Evolutionary conservation across 2,329 filamentous ascomycete species (phyloP).

Genomic region (Fusarium sp.): DNA sequence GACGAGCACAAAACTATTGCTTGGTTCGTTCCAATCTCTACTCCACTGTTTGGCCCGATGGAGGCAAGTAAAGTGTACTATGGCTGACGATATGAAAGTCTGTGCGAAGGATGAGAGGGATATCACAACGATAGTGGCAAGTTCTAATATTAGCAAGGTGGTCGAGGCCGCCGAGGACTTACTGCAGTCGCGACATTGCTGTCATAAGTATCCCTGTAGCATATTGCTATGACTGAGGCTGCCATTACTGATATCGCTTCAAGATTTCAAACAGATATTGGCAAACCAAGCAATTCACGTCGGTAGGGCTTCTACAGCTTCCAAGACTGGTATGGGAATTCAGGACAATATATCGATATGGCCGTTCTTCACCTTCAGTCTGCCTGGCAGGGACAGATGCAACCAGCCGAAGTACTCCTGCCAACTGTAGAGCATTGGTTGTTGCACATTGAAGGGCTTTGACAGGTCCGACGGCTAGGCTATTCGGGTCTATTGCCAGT

Average conservation of each 20-base stretch:
- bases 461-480: conserved; percentile 12
- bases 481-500: background rate
- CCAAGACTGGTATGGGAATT: background rate
- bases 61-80: conserved; percentile 14
- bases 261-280: background rate
- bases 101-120: conserved; percentile 17
- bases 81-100: conserved; percentile 4
- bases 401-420: conserved; percentile 16
- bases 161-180: conserved; percentile 15
- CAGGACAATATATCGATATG: conserved; percentile 5
- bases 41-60: background rate
- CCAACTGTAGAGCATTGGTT: conserved; percentile 12
- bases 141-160: conserved; percentile 30
- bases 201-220: conserved; percentile 21
- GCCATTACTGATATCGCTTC: background rate
- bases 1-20: background rate
- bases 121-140: conserved; percentile 35
- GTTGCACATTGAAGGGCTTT: conserved; percentile 22
- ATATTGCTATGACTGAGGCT: background rate
- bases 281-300: background rate
- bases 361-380: background rate
- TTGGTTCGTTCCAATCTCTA: background rate
- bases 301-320: background rate
- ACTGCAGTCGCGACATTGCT: conserved; percentile 19
- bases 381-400: conserved; percentile 15